Conservation (phyloP, 371 early-diverging fungal species). For the Rhizomucor miehei region DNA sequence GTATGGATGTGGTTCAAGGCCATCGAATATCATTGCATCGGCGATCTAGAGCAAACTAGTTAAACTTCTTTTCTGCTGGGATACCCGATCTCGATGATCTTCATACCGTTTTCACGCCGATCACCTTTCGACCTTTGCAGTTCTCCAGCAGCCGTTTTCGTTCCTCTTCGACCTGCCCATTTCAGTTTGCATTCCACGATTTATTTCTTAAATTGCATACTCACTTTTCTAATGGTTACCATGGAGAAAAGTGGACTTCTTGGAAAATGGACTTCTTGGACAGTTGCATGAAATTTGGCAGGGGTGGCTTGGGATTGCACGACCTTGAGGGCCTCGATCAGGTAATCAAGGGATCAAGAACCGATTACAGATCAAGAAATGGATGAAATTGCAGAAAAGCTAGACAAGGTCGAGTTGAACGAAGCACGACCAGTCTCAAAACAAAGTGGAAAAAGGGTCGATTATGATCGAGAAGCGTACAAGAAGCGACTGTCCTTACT, state of each 20-base stretch:
- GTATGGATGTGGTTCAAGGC: not conserved
- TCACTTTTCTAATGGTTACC: not conserved
- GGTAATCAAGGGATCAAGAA: not conserved
- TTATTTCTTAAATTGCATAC: not conserved
- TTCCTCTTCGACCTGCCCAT: not conserved
- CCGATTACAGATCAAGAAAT: too few relatives aligned
- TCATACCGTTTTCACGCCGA: not conserved
- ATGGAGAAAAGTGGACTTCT: not conserved
- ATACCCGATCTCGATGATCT: not conserved
- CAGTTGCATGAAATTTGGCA: not conserved
- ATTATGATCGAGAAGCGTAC: slow-evolving; percentile 31
- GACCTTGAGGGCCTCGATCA: not conserved
- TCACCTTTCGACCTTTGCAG: not conserved
- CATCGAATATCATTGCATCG: not conserved
- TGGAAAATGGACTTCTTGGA: not conserved
- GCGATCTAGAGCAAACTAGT: not conserved
- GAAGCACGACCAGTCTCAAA: not conserved
- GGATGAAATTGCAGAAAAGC: not conserved
- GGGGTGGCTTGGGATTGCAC: not conserved
- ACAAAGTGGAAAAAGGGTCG: not conserved
- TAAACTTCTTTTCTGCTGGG: not conserved
- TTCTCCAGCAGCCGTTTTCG: not conserved
- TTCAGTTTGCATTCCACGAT: too few relatives aligned
- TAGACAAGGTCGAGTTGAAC: not conserved
- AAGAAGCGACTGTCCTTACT: slow-evolving; percentile 35